A percentile compares a stretch with the other conserved stretches of the same genome.
These are phyloP conservation scores for Uronychia binucleata DNA, from an alignment of 73 alveolate species.

Conservation along the genomic window DNA sequence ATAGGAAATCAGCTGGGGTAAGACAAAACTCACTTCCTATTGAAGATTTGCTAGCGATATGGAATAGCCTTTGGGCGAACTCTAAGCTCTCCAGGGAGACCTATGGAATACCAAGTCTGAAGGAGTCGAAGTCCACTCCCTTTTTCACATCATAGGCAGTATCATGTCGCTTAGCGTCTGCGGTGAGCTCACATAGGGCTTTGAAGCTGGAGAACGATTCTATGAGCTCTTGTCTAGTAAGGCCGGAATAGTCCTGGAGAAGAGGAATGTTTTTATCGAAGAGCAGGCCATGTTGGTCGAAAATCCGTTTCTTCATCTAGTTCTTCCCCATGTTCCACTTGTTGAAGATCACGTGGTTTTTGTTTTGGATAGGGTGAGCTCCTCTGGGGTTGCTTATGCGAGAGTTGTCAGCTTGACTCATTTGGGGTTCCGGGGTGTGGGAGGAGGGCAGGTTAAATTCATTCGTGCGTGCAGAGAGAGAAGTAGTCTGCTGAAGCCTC, in stretches of 20 bases:
- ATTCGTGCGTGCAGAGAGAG: no score
- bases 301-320: not conserved
- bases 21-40: not conserved
- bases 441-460: no score
- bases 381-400: not conserved
- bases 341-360: not conserved
- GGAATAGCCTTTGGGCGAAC: not conserved
- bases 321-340: not conserved
- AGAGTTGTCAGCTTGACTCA: not conserved
- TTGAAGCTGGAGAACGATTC: slow-evolving; percentile 6
- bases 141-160: not conserved
- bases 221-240: not conserved
- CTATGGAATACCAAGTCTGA: not conserved
- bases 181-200: slow-evolving; percentile 5
- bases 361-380: not conserved
- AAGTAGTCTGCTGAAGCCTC: not conserved
- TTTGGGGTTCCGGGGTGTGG: not conserved
- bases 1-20: no score
- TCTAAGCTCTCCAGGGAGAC: not conserved
- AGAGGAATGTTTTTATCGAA: slow-evolving; percentile 5
- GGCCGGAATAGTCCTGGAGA: not conserved
- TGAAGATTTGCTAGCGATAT: not conserved
- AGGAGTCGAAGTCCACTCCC: slow-evolving; percentile 9
- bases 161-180: not conserved
- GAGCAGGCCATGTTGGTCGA: not conserved